Percentiles rank a stretch among this genome's conserved stretches.
Evolutionary conservation across 345 rosid species (phyloP).

Genomic region (Moricandia moricandioides): DNA sequence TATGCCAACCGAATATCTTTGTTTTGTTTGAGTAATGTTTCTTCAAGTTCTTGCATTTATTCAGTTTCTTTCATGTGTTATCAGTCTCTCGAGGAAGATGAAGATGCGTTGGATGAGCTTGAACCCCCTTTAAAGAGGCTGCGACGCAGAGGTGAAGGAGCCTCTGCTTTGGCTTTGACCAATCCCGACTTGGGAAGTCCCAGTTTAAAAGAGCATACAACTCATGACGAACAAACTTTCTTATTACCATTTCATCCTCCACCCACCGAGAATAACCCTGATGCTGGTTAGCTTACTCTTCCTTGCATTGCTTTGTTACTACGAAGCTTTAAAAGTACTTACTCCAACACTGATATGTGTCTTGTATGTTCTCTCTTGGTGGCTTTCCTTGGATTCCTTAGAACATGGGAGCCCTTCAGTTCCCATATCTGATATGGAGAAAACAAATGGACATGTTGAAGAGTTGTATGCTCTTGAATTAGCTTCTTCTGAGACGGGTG

Average conservation of each 20-base stretch:
- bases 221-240: conserved; percentile 26
- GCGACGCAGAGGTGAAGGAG: conserved; percentile 56
- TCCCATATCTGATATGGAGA: conserved; percentile 29
- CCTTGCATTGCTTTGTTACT: not conserved
- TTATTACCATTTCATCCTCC: conserved; percentile 21
- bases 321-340: not conserved
- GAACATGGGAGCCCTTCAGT: conserved; percentile 23
- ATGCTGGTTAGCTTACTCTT: conserved; percentile 2
- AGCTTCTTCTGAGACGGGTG: conserved; percentile 74
- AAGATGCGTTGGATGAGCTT: conserved; percentile 37
- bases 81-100: conserved; percentile 26
- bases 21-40: not conserved
- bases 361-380: conserved; percentile 14
- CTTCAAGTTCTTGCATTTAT: conserved; percentile 11
- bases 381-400: conserved; percentile 36
- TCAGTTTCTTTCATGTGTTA: conserved; percentile 1
- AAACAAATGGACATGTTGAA: conserved; percentile 34
- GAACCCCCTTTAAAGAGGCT: conserved; percentile 72
- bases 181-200: conserved; percentile 30
- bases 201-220: conserved; percentile 35
- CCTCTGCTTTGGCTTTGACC: conserved; percentile 34
- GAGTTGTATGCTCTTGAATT: conserved; percentile 54
- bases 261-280: not conserved
- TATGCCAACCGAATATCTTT: conserved; percentile 29
- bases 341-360: not conserved